phyloP scores from a whole-genome alignment of 2,329 filamentous ascomycete genomes.

The Diaporthe aspalathi region DNA sequence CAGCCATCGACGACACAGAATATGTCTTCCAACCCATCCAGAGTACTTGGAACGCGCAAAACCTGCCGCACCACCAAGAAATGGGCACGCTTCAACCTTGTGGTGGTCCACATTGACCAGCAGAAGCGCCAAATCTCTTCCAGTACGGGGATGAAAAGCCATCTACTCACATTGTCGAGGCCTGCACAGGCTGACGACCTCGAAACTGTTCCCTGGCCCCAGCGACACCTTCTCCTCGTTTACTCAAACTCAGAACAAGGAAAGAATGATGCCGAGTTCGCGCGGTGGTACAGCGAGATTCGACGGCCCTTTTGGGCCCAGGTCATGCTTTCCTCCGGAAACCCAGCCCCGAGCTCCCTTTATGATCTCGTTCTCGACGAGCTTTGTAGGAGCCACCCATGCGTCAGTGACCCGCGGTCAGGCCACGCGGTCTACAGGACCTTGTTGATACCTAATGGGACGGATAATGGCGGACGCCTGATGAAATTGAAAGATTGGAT shows the following conservation, averaged over 20 bases:
- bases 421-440: neutral
- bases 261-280: neutral
- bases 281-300: neutral
- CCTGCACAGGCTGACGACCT: neutral
- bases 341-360: neutral
- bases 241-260: neutral
- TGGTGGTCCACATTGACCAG: neutral
- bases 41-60: neutral
- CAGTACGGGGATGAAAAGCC: no score
- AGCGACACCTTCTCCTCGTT: no score
- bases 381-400: neutral
- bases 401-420: neutral
- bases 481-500: neutral
- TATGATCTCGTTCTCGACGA: neutral
- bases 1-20: neutral
- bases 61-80: neutral
- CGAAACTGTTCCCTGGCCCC: no score
- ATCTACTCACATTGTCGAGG: neutral
- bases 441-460: no score
- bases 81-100: neutral
- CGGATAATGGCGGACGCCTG: neutral
- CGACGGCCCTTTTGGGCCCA: neutral
- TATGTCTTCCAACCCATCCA: neutral
- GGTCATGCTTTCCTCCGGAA: neutral
- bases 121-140: neutral